Evolutionary conservation across 805 yeast genomes (phyloP).

Genomic region (Wickerhamomyces chaumierensis): DNA sequence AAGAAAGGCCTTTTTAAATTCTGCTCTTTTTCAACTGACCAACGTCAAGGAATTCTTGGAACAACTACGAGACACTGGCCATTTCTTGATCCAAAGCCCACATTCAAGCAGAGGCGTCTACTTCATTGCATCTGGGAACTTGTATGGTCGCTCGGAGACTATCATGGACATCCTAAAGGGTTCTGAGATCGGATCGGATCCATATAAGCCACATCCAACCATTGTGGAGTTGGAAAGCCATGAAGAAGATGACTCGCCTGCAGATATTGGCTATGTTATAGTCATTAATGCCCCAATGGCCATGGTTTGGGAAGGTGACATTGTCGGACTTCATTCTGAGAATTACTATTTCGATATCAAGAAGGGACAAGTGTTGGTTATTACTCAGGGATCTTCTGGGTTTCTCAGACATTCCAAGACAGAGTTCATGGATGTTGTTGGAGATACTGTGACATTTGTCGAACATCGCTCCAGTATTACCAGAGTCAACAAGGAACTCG

Average conservation of each 20-base stretch:
- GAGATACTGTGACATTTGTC: slow-evolving; percentile 40
- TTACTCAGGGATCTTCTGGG: slow-evolving; percentile 58
- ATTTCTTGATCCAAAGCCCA: slow-evolving; percentile 68
- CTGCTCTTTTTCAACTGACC: slow-evolving; percentile 48
- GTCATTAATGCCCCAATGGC: slow-evolving; percentile 76
- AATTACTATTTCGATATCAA: slow-evolving; percentile 36
- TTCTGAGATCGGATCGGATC: slow-evolving; percentile 40
- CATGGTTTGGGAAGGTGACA: slow-evolving; percentile 82
- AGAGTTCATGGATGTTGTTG: slow-evolving; percentile 45
- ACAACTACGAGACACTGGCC: slow-evolving; percentile 51
- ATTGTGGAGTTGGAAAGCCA: slow-evolving; percentile 12
- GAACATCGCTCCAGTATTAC: slow-evolving; percentile 64
- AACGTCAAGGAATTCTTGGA: slow-evolving; percentile 42
- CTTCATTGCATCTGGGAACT: slow-evolving; percentile 55
- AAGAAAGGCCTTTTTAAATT: slow-evolving; percentile 62
- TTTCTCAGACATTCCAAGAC: slow-evolving; percentile 45
- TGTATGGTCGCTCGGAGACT: slow-evolving; percentile 28
- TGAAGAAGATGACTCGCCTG: slow-evolving; percentile 15
- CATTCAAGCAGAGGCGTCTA: slow-evolving; percentile 58
- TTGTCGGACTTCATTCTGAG: slow-evolving; percentile 37
- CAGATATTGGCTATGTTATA: slow-evolving; percentile 45
- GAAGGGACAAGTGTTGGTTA: slow-evolving; percentile 55
- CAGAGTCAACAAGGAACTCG: slow-evolving; percentile 63
- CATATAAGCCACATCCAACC: slow-evolving; percentile 18
- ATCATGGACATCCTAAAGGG: slow-evolving; percentile 34